These are phyloP conservation scores for Euphorbia lathyris DNA, from an alignment of 345 rosid species.

Conservation along the genomic window DNA sequence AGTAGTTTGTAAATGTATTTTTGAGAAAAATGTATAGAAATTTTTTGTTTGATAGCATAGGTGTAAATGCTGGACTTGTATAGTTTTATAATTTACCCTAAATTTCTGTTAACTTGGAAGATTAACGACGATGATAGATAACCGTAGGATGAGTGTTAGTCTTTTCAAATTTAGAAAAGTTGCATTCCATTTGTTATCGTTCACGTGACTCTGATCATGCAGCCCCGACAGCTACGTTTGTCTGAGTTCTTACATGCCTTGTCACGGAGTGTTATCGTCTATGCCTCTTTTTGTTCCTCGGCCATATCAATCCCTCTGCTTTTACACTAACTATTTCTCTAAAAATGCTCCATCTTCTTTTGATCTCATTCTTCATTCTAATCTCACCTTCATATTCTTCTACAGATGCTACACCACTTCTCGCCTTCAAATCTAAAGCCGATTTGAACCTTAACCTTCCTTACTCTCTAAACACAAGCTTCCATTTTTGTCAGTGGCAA, in stretches of 20 bases:
- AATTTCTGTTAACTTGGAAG: too few relatives aligned
- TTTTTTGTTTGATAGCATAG: too few relatives aligned
- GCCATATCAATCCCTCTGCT: not conserved
- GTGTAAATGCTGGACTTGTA: too few relatives aligned
- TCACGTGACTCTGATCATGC: constrained; percentile 76
- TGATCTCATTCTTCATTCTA: constrained; percentile 14
- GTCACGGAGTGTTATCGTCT: constrained; percentile 40
- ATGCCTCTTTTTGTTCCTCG: constrained; percentile 20
- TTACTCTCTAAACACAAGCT: constrained; percentile 34
- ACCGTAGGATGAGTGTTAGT: too few relatives aligned
- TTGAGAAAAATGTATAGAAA: too few relatives aligned
- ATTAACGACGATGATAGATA: too few relatives aligned
- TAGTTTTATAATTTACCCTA: too few relatives aligned
- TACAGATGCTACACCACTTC: constrained; percentile 51
- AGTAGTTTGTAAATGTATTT: too few relatives aligned
- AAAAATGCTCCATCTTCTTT: constrained; percentile 21
- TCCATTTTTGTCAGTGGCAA: constrained; percentile 58
- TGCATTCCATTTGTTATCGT: constrained; percentile 16
- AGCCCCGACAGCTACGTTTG: constrained; percentile 43
- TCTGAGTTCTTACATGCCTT: constrained; percentile 38
- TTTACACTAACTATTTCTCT: too few relatives aligned
- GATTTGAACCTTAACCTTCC: constrained; percentile 47
- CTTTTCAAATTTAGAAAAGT: not conserved
- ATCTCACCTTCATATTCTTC: not conserved
- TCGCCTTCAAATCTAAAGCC: constrained; percentile 70